Evolutionary conservation across 306 rosid species (phyloP), one percentile per base, ranked within the genome.

Genomic region (Alnus rubra): DNA sequence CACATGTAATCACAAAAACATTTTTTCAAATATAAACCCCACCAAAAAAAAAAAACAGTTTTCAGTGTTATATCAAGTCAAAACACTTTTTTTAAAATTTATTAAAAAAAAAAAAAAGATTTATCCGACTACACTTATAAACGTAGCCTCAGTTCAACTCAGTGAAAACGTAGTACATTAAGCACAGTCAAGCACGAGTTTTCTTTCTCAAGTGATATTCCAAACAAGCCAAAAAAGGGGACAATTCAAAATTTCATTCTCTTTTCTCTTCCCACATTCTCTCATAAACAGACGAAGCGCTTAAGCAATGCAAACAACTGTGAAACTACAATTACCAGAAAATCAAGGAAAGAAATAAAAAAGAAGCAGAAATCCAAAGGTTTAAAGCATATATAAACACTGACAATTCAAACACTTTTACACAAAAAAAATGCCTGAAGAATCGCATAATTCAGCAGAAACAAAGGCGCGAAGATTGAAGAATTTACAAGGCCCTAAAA

Each of bases 141-240:
- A 39, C 42, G 42, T 39, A 39, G 42, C 42, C 11, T 19, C 42
- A 30, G 16, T 64, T 72, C 35, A 42, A 69, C 59, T 18, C 39
- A 45, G 58, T 45, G 69, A 62, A 81, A 58, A 71, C 37, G 2
- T 12, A 30, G 68, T 23, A 23, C 28, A 51, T 30, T 60, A 60
- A 28, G 37, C 30, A 75, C 77, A 75, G 73, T 50, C 76, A 76
- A 75, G 73, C 48, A 52, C n/a, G 44, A 60, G 52, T 37, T 44
- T 23, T 49, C 14, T 14, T 47, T 55, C 50, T 60, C 6, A n/a
- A 56, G 30, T 28, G 47, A 67, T 16, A 65, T 71, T 47, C 31
- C 81, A 30, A 19, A 79, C 23, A 62, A 72, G 30, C 4, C 30
- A 19, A 59, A 69, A 81, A 49, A 2, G 7, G 8, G 51, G 55